Evolutionary conservation across 306 rosid genomes (phyloP), one percentile per base, ranked within the genome.

Genomic region (Benincasa hispida): DNA sequence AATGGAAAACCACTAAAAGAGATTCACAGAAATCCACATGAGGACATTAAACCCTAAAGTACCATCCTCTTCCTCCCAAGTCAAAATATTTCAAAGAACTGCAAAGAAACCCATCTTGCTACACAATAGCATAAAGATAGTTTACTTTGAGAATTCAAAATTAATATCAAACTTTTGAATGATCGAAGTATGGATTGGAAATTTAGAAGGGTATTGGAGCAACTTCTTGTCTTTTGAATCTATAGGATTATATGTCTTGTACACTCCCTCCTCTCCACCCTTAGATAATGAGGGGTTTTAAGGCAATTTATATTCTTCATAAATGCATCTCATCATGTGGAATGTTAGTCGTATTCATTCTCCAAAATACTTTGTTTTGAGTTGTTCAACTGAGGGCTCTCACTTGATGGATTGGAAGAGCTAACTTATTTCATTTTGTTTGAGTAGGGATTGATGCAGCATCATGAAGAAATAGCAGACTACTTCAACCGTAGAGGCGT

Each of bases 401-500:
- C 56, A 48, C 9, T 22, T 39, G 63, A 72, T 70, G 9, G 34
- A 73, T 42, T 70, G 77, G 73, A 77, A 74, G 78, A 66, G 77
- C 81, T 37, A 78, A 82, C 62, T 79, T 57, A 27, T 76, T 35
- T 54, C 62, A 45, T 47, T 32, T 79, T 30, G 62, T 75, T 80
- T 75, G 18, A 85, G 86, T 87, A 94, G 93, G 98, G 98, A 37
- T 76, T 91, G 83, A 80, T 92, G 89, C 96, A 89, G 85, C 87
- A 90, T 80, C 98, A 89, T 81, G 76, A 77, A 70, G 93, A 87
- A 74, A 80, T 94, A 78, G 91, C 81, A 25, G 92, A 94, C 6
- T 92, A 94, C 88, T 94, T 94, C 83, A 87, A 84, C 79, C 85
- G 57, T 17, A 89, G 87, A 79, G 88, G 89, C 5, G 90, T 94